Percentiles rank a stretch among this genome's conserved stretches.
Conservation (phyloP, 441 rosid species). For the Adansonia rubrostipa region DNA sequence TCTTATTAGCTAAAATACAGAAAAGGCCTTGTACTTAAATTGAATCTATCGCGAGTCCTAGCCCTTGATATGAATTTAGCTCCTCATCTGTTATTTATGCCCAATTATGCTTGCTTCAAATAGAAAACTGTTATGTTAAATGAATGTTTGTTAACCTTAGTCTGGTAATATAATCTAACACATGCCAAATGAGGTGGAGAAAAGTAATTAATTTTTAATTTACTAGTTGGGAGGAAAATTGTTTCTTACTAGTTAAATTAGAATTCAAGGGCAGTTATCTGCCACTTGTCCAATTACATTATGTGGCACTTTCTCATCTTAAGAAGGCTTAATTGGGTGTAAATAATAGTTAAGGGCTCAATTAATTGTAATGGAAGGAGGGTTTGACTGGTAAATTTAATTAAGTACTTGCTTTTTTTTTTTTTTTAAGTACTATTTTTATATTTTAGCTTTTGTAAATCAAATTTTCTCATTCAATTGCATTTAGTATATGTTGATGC, state of each 20-base stretch:
- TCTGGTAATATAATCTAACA: conserved; percentile 11
- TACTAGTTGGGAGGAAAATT: conserved; percentile 9
- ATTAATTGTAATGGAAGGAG: background rate
- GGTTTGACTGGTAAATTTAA: background rate
- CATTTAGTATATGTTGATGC: too few species aligned
- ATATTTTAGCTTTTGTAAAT: too few species aligned
- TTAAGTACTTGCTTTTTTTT: background rate
- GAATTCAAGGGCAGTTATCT: background rate
- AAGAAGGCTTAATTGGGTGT: conserved; percentile 2
- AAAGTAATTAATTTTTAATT: conserved; percentile 10
- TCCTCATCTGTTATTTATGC: background rate
- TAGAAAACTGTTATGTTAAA: background rate
- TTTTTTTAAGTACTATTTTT: background rate
- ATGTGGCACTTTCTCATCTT: background rate
- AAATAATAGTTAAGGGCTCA: conserved; percentile 1
- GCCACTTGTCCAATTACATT: background rate
- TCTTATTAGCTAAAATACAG: conserved; percentile 5
- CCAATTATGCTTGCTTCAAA: background rate
- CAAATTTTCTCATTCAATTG: too few species aligned
- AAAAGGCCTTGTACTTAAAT: background rate
- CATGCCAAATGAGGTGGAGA: background rate
- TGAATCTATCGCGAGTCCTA: background rate
- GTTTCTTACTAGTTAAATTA: background rate
- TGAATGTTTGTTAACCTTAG: background rate
- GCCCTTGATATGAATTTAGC: conserved; percentile 5